Evolutionary conservation across 352 stramenopile genomes (phyloP).

Genomic region (Phytopythium chamaehyphon): DNA sequence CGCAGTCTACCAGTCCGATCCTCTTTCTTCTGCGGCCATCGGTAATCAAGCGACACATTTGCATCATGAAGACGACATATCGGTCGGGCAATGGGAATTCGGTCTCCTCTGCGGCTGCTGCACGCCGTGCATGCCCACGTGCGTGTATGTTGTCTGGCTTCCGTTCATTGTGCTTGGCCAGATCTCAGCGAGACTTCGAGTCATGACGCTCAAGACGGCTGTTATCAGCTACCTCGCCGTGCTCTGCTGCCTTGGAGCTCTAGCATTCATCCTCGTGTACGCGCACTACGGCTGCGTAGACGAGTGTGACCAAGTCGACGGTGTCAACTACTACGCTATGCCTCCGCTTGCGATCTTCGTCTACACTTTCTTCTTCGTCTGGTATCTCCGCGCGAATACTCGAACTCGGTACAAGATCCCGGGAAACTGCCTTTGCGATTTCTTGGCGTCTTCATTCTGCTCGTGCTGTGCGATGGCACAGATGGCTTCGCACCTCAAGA

Average conservation of each 20-base stretch:
- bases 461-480: constrained; percentile 35
- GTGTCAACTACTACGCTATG: constrained; percentile 29
- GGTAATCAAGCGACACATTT: constrained; percentile 30
- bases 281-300: no score
- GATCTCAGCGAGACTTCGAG: constrained; percentile 22
- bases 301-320: constrained; percentile 24
- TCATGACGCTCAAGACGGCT: constrained; percentile 9
- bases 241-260: no score
- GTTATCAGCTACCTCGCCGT: no score
- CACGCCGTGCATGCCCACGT: constrained; percentile 21
- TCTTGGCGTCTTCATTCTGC: constrained; percentile 26
- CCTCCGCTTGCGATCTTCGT: constrained; percentile 8
- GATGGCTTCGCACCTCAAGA: constrained; percentile 55
- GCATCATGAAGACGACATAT: constrained; percentile 11
- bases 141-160: constrained; percentile 14
- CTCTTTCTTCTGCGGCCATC: constrained; percentile 14
- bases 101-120: constrained; percentile 19
- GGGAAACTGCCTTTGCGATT: constrained; percentile 24
- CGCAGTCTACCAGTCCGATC: constrained; percentile 11
- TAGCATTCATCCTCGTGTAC: no score
- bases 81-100: constrained; percentile 9
- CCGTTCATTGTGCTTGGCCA: constrained; percentile 30
- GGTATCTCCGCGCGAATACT: constrained; percentile 18
- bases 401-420: constrained; percentile 39
- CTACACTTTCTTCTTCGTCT: constrained; percentile 21